Evolutionary conservation across 169 alveolate genomes (phyloP).

Genomic region (Blepharisma undulans): DNA sequence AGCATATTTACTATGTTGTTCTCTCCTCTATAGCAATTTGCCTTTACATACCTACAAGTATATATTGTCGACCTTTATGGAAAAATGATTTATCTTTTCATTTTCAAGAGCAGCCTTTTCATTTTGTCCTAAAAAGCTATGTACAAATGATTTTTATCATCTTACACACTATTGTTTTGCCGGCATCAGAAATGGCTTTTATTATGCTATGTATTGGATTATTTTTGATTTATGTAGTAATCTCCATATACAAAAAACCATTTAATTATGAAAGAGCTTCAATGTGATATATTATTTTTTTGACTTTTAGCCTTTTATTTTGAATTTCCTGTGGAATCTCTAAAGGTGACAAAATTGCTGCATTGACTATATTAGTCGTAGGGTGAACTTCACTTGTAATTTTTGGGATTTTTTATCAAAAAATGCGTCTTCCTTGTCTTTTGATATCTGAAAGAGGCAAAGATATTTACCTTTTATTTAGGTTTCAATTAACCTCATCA

Average conservation of each 20-base stretch:
- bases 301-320: background rate
- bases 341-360: background rate
- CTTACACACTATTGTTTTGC: background rate
- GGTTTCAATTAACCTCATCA: background rate
- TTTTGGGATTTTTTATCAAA: background rate
- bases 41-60: conserved; percentile 5
- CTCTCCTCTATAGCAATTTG: background rate
- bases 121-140: background rate
- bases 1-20: background rate
- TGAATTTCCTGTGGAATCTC: background rate
- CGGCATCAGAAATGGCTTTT: background rate
- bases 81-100: background rate
- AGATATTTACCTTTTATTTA: no score
- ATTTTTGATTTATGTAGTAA: background rate
- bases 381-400: background rate
- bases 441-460: background rate
- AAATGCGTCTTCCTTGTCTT: background rate
- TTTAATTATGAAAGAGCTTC: background rate
- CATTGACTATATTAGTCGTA: background rate
- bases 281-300: background rate
- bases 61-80: conserved; percentile 22
- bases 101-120: background rate
- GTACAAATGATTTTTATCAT: background rate
- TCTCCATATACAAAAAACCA: background rate
- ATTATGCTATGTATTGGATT: background rate